Evolutionary conservation across 2,329 filamentous ascomycete species (phyloP), one percentile per base, ranked within the genome.

Genomic region (Trichoderma gracile): DNA sequence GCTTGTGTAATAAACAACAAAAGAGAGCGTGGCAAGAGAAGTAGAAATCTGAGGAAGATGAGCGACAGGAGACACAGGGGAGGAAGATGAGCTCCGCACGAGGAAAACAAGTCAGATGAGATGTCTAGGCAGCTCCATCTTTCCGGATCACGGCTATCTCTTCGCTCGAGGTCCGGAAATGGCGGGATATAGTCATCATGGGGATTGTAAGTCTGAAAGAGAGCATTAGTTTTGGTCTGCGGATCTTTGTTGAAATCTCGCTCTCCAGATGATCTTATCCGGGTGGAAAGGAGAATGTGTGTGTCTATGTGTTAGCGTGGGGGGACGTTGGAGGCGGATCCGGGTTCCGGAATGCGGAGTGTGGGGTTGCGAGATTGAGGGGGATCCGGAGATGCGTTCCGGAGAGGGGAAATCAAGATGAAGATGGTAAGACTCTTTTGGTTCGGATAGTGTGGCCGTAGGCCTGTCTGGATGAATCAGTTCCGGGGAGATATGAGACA

Each of bases 21-120:
- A 38, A 14, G 12, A 38, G 14, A 10, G 14, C 14, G 33, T 38
- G 33, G 33, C 33, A 38, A 38, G 33, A 38, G 10, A 14, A 3
- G 2, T 2, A 38, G 12, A 4, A 4, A 60, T 45, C 14, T 38
- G n/a, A 50, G 30, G n/a, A 49, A 25, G 17, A 8, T 21, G 40
- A 50, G 23, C n/a, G 45, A 12, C 14, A 61, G 50, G 17, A 27
- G 57, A 52, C 38, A 15, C 42, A 17, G 23, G 7, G 12, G 8
- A n/a, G 17, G 12, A 46, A 25, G n/a, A 23, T 5, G 55, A 61
- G 47, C 30, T 61, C 58, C 58, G 58, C 10, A 38, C 10, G 14
- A 4, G 52, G 47, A 43, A 15, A 49, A 42, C 12, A 47, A 47
- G 58, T 61, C 58, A 61, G 58, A 61, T 45, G 33, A 38, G 33